Conservation (phyloP, 2,329 filamentous ascomycete species). For the Tolypocladium sp. region DNA sequence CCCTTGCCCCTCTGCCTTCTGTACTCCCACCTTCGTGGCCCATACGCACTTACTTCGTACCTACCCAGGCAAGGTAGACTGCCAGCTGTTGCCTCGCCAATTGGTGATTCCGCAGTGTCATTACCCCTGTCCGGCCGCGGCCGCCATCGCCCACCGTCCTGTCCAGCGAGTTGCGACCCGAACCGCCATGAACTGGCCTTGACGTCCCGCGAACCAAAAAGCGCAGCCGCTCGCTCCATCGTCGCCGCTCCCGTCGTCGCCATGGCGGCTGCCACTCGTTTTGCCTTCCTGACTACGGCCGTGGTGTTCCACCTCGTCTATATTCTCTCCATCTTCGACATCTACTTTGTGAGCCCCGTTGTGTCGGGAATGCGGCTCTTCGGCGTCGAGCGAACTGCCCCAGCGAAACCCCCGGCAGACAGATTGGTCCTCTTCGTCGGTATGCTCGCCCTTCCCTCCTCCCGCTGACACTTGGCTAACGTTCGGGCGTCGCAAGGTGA, state of each 20-base stretch:
- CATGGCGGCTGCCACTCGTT: conserved; percentile 54
- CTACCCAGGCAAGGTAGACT: not conserved
- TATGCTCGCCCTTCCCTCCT: conserved; percentile 22
- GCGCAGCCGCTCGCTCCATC: not conserved
- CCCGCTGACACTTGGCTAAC: not conserved
- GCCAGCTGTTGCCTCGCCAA: not conserved
- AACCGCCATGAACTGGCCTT: not conserved
- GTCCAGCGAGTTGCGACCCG: not conserved
- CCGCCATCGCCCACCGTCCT: not conserved
- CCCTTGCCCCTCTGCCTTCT: not conserved
- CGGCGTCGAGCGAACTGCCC: conserved; percentile 51
- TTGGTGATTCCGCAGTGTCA: not conserved
- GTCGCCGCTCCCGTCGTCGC: conserved; percentile 3
- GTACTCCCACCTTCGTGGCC: not conserved
- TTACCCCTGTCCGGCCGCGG: not conserved
- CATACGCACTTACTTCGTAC: not conserved
- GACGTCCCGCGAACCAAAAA: not conserved
- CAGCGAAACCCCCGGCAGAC: conserved; percentile 68
- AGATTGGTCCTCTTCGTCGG: conserved; percentile 90
- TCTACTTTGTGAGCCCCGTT: conserved; percentile 97
- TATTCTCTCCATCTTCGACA: conserved; percentile 92
- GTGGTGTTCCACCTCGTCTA: conserved; percentile 91
- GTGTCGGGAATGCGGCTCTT: conserved; percentile 90
- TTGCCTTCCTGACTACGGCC: conserved; percentile 80
- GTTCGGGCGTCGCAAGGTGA: conserved; percentile 47